phyloP scores from a whole-genome alignment of 176 grass and related monocot genomes.

The Otatea glauca region DNA sequence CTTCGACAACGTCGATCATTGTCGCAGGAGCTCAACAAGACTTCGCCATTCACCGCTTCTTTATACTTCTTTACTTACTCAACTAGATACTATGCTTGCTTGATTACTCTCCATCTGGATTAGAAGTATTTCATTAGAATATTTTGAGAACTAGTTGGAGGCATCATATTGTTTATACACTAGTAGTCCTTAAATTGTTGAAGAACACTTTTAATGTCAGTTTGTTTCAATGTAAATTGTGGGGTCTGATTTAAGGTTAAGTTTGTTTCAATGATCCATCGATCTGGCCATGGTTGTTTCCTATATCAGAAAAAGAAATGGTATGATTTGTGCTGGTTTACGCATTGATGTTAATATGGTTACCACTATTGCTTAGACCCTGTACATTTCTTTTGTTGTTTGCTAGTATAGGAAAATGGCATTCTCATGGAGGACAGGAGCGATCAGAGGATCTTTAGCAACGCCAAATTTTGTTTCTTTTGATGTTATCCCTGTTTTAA shows the following conservation, averaged over 20 bases:
- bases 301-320: not conserved
- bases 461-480: not conserved
- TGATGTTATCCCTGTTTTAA: not conserved
- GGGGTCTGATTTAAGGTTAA: not conserved
- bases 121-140: no score
- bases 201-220: no score
- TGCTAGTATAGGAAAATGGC: not conserved
- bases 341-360: not conserved
- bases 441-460: not conserved
- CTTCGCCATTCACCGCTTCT: no score
- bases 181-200: no score
- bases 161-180: no score
- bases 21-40: no score
- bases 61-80: no score
- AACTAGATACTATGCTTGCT: no score
- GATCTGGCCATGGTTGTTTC: not conserved
- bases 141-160: no score
- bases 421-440: not conserved
- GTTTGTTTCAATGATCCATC: not conserved
- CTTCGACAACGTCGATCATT: no score
- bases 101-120: no score
- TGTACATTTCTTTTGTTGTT: not conserved
- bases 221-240: constrained; percentile 37
- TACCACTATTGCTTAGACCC: not conserved
- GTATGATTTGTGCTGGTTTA: not conserved